Base-by-base conservation (phyloP, 768 basidiomycete genomes). In the Amanita thiersii region DNA sequence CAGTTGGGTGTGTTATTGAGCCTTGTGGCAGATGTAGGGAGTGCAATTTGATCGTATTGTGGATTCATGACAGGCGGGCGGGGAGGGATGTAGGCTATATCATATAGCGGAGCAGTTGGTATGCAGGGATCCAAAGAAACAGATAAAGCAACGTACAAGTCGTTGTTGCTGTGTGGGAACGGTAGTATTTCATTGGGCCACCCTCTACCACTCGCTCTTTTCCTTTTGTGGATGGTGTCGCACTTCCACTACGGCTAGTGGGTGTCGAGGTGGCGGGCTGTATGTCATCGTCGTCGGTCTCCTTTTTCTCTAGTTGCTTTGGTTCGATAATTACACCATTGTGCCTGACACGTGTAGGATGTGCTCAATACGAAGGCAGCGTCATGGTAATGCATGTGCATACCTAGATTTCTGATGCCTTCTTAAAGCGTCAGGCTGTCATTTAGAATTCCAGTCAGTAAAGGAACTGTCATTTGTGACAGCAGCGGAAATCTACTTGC, bases 351-450 rank as follows among this genome's bases (percentile, higher is more conserved):
- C 31, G 37, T 44, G 24, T 34, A 6, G 39, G 39, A 26, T 45
- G 34, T 45, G 19, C 36, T 44, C 28, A 30, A 35, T 19, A 23
- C 41, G 42, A 21, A 6, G 26, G 31, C n/a, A 24, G 40, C 29
- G 7, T 18, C 30, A 20, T 15, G 3, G 28, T 26, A n/a, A 42
- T 45, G 40, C 30, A 48, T 31, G n/a, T 37, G 52, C 68, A 47
- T 47, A 81, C 84, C 83, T 75, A 47, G 85, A 85, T 52, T 84
- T 84, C 61, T 86, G 81, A 56, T 87, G 85, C 52, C 85, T 69
- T 32, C 80, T 69, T n/a, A 85, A 66, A 14, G 85, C 85, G 59
- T 87, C 85, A n/a, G 82, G 81, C 85, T 87, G 48, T 35, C 33
- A 40, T 25, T 50, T 35, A 46, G 38, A 32, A 40, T 20, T 10